A percentile compares a stretch with the other conserved stretches of the same genome.
Conservation (phyloP, 345 rosid genomes). For the Anacardium occidentale region DNA sequence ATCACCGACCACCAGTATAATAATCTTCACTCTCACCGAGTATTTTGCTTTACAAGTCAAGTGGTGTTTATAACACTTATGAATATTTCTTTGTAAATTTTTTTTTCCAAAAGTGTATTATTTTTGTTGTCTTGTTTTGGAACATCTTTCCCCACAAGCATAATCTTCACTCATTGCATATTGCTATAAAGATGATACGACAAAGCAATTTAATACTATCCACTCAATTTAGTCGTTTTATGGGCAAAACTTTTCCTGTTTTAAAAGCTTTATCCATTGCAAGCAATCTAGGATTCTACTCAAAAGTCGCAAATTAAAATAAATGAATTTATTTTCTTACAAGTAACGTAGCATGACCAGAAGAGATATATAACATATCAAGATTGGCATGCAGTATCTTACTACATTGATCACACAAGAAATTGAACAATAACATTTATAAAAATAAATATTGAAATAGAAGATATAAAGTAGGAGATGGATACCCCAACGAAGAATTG, state of each 20-base stretch:
- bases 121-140: too few relatives aligned
- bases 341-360: background rate
- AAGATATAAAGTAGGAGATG: background rate
- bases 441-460: too few relatives aligned
- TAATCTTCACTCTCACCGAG: background rate
- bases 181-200: too few relatives aligned
- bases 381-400: background rate
- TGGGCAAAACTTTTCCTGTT: background rate
- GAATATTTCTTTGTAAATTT: too few relatives aligned
- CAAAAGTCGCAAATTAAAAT: background rate
- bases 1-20: background rate
- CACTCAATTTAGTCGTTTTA: background rate
- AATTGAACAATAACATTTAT: background rate
- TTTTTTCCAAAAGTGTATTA: too few relatives aligned
- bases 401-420: background rate
- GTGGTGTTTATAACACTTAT: too few relatives aligned
- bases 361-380: background rate
- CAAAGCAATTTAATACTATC: too few relatives aligned
- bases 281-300: background rate
- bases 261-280: background rate
- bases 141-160: too few relatives aligned
- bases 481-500: constrained; percentile 5
- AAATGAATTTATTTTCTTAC: constrained; percentile 3
- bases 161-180: too few relatives aligned
- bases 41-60: too few relatives aligned